phyloP scores from a whole-genome alignment of 305 asterid genomes.

The Solanum hybrid region DNA sequence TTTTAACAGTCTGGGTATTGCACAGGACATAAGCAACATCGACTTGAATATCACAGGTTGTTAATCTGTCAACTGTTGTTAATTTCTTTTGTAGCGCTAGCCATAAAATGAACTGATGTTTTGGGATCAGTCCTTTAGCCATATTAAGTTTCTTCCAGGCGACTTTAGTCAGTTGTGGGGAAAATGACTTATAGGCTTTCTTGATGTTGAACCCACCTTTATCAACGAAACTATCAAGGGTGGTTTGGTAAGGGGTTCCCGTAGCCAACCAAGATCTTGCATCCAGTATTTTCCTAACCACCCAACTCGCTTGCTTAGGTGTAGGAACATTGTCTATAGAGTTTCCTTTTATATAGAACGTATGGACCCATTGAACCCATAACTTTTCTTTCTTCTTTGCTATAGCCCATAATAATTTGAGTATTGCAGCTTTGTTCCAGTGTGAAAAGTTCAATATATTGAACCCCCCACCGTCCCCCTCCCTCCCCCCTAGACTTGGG shows the following conservation, averaged over 20 bases:
- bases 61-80: neutral
- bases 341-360: neutral
- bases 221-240: too few relatives aligned
- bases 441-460: neutral
- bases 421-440: neutral
- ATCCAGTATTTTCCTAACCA: neutral
- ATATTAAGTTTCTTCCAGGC: neutral
- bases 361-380: too few relatives aligned
- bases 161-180: neutral
- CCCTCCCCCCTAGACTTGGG: neutral
- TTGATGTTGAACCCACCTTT: neutral
- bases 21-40: neutral
- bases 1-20: neutral
- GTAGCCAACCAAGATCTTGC: neutral
- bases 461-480: too few relatives aligned
- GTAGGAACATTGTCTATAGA: neutral
- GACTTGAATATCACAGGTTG: neutral
- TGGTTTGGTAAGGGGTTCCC: too few relatives aligned
- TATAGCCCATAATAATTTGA: neutral
- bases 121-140: neutral
- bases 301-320: neutral
- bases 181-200: neutral
- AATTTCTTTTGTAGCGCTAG: neutral
- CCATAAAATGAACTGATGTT: neutral
- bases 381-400: neutral